A percentile compares a stretch with the other conserved stretches of the same genome.
phyloP scores from a whole-genome alignment of 2,329 filamentous ascomycete genomes.

The Kalmusia sp. region DNA sequence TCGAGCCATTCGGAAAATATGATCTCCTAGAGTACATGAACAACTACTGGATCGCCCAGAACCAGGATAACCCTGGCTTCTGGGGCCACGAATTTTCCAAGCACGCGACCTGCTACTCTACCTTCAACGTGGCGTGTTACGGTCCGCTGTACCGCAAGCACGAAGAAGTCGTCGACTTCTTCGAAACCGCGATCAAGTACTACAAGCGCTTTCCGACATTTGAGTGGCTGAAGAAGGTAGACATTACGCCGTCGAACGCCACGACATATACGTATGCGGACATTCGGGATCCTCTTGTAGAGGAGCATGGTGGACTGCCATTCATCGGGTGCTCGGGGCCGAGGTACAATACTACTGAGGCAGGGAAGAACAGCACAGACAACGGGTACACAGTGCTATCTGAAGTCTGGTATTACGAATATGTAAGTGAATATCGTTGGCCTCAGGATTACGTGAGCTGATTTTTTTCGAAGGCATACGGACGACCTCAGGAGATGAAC shows the following conservation, averaged over 20 bases:
- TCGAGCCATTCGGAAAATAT: slow-evolving; percentile 63
- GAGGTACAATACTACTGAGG: slow-evolving; percentile 65
- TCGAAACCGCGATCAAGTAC: slow-evolving; percentile 65
- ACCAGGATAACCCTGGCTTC: slow-evolving; percentile 64
- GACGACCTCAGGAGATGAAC: slow-evolving; percentile 61
- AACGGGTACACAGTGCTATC: slow-evolving; percentile 63
- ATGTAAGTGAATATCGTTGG: slow-evolving; percentile 48
- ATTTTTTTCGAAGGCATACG: slow-evolving; percentile 47
- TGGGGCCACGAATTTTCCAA: slow-evolving; percentile 74
- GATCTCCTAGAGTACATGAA: slow-evolving; percentile 72
- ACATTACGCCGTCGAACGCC: slow-evolving; percentile 65
- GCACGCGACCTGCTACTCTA: slow-evolving; percentile 72
- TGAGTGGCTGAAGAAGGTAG: slow-evolving; percentile 62
- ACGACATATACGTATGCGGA: slow-evolving; percentile 63
- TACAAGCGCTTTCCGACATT: slow-evolving; percentile 67
- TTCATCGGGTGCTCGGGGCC: slow-evolving; percentile 69
- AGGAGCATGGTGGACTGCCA: slow-evolving; percentile 61
- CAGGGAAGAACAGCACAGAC: slow-evolving; percentile 62
- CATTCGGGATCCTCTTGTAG: slow-evolving; percentile 60
- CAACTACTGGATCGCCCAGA: slow-evolving; percentile 68
- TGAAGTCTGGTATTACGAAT: slow-evolving; percentile 73
- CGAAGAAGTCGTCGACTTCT: slow-evolving; percentile 69
- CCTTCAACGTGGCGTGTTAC: slow-evolving; percentile 71
- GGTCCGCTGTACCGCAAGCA: slow-evolving; percentile 63
- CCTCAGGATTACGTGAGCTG: not conserved